These are phyloP conservation scores for Botryotinia globosa DNA, from an alignment of 2,329 filamentous ascomycete species.

Conservation along the genomic window DNA sequence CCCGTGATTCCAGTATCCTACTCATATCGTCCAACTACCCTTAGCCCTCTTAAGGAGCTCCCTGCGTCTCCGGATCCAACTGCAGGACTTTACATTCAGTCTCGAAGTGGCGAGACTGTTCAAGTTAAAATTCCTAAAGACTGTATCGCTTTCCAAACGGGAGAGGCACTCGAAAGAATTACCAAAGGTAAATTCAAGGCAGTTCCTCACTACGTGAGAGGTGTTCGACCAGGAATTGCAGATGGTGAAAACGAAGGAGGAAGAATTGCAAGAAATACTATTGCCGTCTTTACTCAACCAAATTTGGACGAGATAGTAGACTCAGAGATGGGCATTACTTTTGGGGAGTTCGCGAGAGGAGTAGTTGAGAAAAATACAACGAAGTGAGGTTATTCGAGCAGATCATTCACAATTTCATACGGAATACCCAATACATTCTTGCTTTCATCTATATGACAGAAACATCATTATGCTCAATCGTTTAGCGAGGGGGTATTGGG, in stretches of 20 bases:
- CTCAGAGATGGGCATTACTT: slow-evolving; percentile 61
- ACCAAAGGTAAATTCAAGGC: slow-evolving; percentile 89
- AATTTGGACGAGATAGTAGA: slow-evolving; percentile 82
- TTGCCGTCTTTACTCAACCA: slow-evolving; percentile 96
- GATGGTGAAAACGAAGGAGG: slow-evolving; percentile 43
- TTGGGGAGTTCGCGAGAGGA: slow-evolving; percentile 67
- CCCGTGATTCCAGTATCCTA: slow-evolving; percentile 38
- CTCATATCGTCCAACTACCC: slow-evolving; percentile 35
- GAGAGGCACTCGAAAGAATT: slow-evolving; percentile 86
- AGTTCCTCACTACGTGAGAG: slow-evolving; percentile 92
- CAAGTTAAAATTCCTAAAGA: slow-evolving; percentile 90
- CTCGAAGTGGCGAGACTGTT: slow-evolving; percentile 75
- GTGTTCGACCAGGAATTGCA: slow-evolving; percentile 55
- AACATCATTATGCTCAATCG: not conserved
- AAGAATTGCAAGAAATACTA: slow-evolving; percentile 74
- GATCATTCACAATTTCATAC: not conserved
- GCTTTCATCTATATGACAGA: not conserved
- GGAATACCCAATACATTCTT: not conserved
- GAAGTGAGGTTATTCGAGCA: slow-evolving; percentile 26
- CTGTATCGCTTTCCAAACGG: slow-evolving; percentile 94
- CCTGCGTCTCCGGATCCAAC: slow-evolving; percentile 73
- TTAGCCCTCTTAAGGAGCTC: slow-evolving; percentile 65
- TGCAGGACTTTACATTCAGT: slow-evolving; percentile 91
- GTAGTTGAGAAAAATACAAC: slow-evolving; percentile 40
- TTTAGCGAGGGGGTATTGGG: slow-evolving; percentile 13